Conservation (phyloP, 345 rosid species). For the Brassica incana region DNA sequence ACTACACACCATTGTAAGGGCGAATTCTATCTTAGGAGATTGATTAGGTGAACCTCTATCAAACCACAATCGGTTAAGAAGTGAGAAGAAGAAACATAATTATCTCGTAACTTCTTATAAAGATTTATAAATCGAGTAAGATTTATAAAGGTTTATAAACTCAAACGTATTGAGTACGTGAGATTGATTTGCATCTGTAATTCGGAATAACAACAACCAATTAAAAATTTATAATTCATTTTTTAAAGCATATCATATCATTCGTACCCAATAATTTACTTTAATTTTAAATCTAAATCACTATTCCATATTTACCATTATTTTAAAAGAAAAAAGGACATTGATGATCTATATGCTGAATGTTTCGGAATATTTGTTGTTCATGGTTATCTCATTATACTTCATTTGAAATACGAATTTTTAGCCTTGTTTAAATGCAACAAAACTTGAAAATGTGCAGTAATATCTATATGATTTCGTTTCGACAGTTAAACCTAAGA, state of each 20-base stretch:
- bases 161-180: too few relatives aligned
- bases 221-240: too few relatives aligned
- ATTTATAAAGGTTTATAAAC: too few relatives aligned
- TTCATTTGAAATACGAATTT: not conserved
- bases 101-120: too few relatives aligned
- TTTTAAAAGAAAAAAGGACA: not conserved
- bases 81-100: too few relatives aligned
- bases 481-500: constrained; percentile 19
- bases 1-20: too few relatives aligned
- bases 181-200: too few relatives aligned
- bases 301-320: not conserved
- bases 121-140: too few relatives aligned
- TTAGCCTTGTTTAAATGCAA: not conserved
- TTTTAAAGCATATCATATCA: not conserved
- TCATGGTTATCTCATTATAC: not conserved
- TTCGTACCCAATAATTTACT: not conserved
- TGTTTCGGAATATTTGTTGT: not conserved
- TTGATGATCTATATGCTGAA: not conserved
- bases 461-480: not conserved
- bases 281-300: not conserved
- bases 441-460: not conserved
- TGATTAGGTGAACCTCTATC: too few relatives aligned
- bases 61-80: too few relatives aligned
- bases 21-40: too few relatives aligned
- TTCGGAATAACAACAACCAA: too few relatives aligned